A percentile compares a stretch with the other conserved stretches of the same genome.
Evolutionary conservation across 495 filamentous ascomycete genomes (phyloP).

Genomic region (Penicillium longicatenatum): DNA sequence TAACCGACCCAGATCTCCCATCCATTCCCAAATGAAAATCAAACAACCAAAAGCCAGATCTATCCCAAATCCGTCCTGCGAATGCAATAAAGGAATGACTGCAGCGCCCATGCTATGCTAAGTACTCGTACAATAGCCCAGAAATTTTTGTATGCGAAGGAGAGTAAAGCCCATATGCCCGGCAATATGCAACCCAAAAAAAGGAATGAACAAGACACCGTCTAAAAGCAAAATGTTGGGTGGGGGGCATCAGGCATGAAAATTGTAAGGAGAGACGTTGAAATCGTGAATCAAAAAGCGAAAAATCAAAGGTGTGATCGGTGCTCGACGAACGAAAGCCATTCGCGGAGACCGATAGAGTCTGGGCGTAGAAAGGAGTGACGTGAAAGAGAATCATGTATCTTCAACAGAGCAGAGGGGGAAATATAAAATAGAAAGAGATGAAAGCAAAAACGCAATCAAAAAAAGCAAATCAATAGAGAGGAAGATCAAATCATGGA

Average conservation of each 20-base stretch:
- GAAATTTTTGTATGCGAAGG: slow-evolving; percentile 28
- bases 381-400: slow-evolving; percentile 37
- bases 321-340: not conserved
- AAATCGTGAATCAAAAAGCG: slow-evolving; percentile 33
- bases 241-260: slow-evolving; percentile 42
- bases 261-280: slow-evolving; percentile 43
- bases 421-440: slow-evolving; percentile 32
- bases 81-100: slow-evolving; percentile 47
- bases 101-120: slow-evolving; percentile 49
- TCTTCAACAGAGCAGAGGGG: slow-evolving; percentile 30
- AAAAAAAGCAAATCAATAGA: slow-evolving; percentile 11
- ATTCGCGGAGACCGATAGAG: slow-evolving; percentile 13
- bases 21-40: slow-evolving; percentile 20
- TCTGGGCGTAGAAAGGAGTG: slow-evolving; percentile 47
- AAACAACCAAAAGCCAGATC: slow-evolving; percentile 23
- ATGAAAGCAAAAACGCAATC: slow-evolving; percentile 17
- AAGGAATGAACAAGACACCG: slow-evolving; percentile 47
- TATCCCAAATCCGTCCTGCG: slow-evolving; percentile 40
- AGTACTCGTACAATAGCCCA: slow-evolving; percentile 43
- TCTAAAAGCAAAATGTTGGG: slow-evolving; percentile 30
- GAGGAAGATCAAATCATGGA: slow-evolving; percentile 6
- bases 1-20: slow-evolving; percentile 18
- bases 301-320: not conserved
- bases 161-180: slow-evolving; percentile 44
- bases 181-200: slow-evolving; percentile 33